Evolutionary conservation across 257 asterid species (phyloP).

Genomic region (Solanum pennellii): DNA sequence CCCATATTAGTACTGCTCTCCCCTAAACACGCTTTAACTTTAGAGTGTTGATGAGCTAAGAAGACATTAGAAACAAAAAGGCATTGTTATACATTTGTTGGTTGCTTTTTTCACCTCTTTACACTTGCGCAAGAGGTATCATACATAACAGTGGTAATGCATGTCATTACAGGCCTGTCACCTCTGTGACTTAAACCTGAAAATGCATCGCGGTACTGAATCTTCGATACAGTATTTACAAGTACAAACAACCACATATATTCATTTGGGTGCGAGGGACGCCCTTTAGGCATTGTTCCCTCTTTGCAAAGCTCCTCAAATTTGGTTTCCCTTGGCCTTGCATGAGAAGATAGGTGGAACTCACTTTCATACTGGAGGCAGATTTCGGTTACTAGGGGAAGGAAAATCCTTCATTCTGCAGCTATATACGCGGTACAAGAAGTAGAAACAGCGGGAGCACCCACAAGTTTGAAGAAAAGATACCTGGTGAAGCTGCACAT

Average conservation of each 20-base stretch:
- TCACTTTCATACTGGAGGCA: neutral
- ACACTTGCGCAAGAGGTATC: constrained; percentile 34
- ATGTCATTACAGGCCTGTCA: constrained; percentile 61
- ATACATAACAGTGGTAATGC: constrained; percentile 43
- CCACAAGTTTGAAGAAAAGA: constrained; percentile 25
- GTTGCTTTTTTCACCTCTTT: constrained; percentile 9
- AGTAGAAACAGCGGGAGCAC: constrained; percentile 24
- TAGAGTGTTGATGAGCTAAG: neutral
- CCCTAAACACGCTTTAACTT: neutral
- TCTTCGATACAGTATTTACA: constrained; percentile 59
- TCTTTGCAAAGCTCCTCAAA: constrained; percentile 22
- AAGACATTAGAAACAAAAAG: constrained; percentile 29
- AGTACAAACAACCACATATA: constrained; percentile 31
- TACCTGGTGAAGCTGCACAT: constrained; percentile 56
- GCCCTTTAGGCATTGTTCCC: constrained; percentile 34
- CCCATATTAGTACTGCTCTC: neutral
- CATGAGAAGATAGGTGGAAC: constrained; percentile 1
- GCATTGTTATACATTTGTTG: constrained; percentile 39
- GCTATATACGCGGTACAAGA: constrained; percentile 24
- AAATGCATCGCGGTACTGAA: constrained; percentile 36
- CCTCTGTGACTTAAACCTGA: constrained; percentile 89
- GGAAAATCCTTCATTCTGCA: neutral
- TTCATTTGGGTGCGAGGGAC: constrained; percentile 29
- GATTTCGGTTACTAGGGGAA: neutral
- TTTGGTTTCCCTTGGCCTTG: neutral